phyloP scores from a whole-genome alignment of 2,329 filamentous ascomycete genomes.

The Ascochyta fabae region DNA sequence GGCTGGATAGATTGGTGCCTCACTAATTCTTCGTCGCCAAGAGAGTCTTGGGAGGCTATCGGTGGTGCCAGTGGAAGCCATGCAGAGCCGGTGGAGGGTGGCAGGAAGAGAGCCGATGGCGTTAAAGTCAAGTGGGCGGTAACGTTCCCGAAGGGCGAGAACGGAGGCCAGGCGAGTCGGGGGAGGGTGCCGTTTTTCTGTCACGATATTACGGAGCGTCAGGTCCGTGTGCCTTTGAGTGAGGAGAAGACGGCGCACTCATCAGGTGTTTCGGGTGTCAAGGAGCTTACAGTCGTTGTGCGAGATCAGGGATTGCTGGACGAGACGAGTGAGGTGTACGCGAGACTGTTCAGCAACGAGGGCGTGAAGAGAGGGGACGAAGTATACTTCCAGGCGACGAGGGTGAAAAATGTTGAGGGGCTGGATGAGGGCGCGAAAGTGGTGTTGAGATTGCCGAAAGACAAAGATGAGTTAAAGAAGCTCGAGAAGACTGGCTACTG shows the following conservation, averaged over 20 bases:
- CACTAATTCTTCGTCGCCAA: slow-evolving; percentile 18
- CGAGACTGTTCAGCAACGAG: slow-evolving; percentile 22
- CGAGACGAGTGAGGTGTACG: slow-evolving; percentile 22
- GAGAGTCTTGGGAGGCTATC: slow-evolving; percentile 5
- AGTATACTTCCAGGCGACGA: slow-evolving; percentile 20
- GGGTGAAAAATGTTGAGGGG: slow-evolving; percentile 24
- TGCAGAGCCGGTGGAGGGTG: slow-evolving; percentile 58
- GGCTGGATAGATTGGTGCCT: slow-evolving; percentile 67
- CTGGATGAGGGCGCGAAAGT: slow-evolving; percentile 26
- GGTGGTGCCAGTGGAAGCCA: slow-evolving; percentile 51
- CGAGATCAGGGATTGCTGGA: slow-evolving; percentile 21
- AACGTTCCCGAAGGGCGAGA: slow-evolving; percentile 56
- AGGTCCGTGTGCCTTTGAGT: slow-evolving; percentile 61
- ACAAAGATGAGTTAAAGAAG: slow-evolving; percentile 25
- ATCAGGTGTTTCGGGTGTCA: slow-evolving; percentile 58
- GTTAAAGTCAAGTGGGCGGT: slow-evolving; percentile 65
- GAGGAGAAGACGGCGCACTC: slow-evolving; percentile 56
- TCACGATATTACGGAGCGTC: slow-evolving; percentile 65
- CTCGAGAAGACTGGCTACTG: slow-evolving; percentile 27
- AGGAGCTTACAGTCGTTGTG: slow-evolving; percentile 35
- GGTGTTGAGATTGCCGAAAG: slow-evolving; percentile 27
- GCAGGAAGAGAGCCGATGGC: slow-evolving; percentile 63
- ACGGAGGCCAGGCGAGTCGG: slow-evolving; percentile 42
- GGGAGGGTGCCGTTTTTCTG: slow-evolving; percentile 66
- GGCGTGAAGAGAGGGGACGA: slow-evolving; percentile 7